Evolutionary conservation across 352 stramenopile species (phyloP).

Genomic region (Phytophthora niederhauseri): DNA sequence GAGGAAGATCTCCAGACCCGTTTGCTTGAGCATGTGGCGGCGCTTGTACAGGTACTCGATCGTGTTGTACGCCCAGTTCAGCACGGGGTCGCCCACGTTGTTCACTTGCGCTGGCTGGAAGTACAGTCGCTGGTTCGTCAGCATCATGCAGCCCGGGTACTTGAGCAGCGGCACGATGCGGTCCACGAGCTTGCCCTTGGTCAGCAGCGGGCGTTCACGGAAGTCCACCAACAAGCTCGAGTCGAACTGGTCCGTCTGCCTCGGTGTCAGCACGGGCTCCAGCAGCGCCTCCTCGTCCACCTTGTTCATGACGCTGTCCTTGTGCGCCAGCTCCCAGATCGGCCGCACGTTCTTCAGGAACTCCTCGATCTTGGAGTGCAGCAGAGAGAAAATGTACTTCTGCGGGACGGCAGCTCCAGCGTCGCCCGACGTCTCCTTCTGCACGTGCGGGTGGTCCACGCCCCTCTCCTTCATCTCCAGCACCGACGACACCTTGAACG

Average conservation of each 20-base stretch:
- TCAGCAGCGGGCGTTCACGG: constrained; percentile 80
- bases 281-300: constrained; percentile 86
- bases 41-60: constrained; percentile 89
- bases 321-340: constrained; percentile 71
- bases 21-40: constrained; percentile 91
- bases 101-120: constrained; percentile 94
- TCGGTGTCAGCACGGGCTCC: constrained; percentile 64
- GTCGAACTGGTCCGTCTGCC: constrained; percentile 90
- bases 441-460: constrained; percentile 83
- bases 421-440: constrained; percentile 46
- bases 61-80: constrained; percentile 82
- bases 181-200: constrained; percentile 79
- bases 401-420: constrained; percentile 19
- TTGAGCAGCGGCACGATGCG: constrained; percentile 92
- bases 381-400: constrained; percentile 84
- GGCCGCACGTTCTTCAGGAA: constrained; percentile 75
- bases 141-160: constrained; percentile 92
- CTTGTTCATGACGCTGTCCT: constrained; percentile 79
- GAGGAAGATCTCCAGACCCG: constrained; percentile 86
- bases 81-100: constrained; percentile 90
- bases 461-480: constrained; percentile 90
- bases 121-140: constrained; percentile 90
- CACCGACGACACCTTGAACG: constrained; percentile 62
- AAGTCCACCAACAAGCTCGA: constrained; percentile 91
- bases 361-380: constrained; percentile 86